phyloP scores from a whole-genome alignment of 371 early-diverging fungal genomes.

The Zopfochytrium polystomum region DNA sequence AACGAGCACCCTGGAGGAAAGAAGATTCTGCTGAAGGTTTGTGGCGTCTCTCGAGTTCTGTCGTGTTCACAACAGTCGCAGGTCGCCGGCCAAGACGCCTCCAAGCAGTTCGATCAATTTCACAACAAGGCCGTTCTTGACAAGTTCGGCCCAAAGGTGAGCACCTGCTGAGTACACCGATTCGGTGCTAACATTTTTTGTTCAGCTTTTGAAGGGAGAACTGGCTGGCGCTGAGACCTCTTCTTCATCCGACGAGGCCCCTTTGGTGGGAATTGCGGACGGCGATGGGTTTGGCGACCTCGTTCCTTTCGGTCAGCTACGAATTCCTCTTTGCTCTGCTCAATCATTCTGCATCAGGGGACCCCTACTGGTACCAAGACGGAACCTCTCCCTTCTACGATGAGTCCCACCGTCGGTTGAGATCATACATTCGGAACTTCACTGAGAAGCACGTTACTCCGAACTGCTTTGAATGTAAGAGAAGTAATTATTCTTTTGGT shows the following conservation, averaged over 20 bases:
- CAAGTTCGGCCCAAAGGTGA: slow-evolving; percentile 40
- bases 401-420: slow-evolving; percentile 69
- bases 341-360: no score
- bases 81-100: slow-evolving; percentile 82
- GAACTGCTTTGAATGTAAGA: slow-evolving; percentile 66
- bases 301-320: slow-evolving; percentile 78
- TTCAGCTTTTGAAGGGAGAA: slow-evolving; percentile 32
- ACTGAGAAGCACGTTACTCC: slow-evolving; percentile 81
- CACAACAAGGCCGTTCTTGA: slow-evolving; percentile 57
- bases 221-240: slow-evolving; percentile 21
- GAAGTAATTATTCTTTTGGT: background rate
- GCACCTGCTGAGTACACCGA: background rate
- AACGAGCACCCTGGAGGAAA: slow-evolving; percentile 40
- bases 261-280: slow-evolving; percentile 34
- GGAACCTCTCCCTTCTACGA: slow-evolving; percentile 52
- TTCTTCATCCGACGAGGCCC: slow-evolving; percentile 13
- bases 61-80: slow-evolving; percentile 12
- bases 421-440: slow-evolving; percentile 67
- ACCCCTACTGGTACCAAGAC: slow-evolving; percentile 83
- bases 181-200: no score
- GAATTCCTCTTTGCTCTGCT: no score
- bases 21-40: slow-evolving; percentile 63
- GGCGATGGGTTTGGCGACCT: slow-evolving; percentile 67
- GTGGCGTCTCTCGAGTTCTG: background rate
- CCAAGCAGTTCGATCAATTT: slow-evolving; percentile 84